Evolutionary conservation across 192 early-diverging fungal species (phyloP).

Genomic region (Coemansia sp.): DNA sequence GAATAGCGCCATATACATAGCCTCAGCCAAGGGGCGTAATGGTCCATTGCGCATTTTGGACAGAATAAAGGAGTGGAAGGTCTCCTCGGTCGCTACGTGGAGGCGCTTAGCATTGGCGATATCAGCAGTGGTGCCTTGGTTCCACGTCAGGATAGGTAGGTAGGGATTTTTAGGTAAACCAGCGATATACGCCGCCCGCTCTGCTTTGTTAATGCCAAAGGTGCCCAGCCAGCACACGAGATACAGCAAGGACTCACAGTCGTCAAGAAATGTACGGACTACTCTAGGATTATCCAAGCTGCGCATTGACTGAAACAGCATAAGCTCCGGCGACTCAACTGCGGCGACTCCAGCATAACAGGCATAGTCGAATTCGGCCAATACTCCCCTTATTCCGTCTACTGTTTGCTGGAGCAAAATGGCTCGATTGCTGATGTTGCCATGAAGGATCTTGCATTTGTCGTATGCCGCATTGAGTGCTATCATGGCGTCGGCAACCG

Average conservation of each 20-base stretch:
- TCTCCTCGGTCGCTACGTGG: too few relatives aligned
- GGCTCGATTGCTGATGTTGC: too few relatives aligned
- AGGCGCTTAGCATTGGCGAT: too few relatives aligned
- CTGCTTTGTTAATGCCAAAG: conserved; percentile 6
- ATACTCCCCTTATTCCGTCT: too few relatives aligned
- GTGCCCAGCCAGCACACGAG: conserved; percentile 14
- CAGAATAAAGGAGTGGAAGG: not conserved
- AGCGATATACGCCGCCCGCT: not conserved
- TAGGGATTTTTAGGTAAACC: not conserved
- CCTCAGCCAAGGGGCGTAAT: not conserved
- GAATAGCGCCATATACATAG: not conserved
- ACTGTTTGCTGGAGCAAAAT: too few relatives aligned
- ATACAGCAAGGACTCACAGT: conserved; percentile 21
- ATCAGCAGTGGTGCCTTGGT: not conserved
- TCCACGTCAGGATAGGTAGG: not conserved
- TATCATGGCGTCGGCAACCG: too few relatives aligned
- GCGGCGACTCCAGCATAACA: too few relatives aligned
- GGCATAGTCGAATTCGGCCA: too few relatives aligned
- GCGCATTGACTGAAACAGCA: not conserved
- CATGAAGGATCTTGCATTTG: too few relatives aligned
- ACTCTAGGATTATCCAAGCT: not conserved
- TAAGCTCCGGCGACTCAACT: too few relatives aligned
- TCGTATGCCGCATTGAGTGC: too few relatives aligned
- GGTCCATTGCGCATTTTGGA: not conserved
- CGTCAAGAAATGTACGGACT: conserved; percentile 17